Percentiles rank a stretch among this genome's conserved stretches.
Evolutionary conservation across 768 basidiomycete genomes (phyloP).

Genomic region (Candolleomyces aberdarensis): DNA sequence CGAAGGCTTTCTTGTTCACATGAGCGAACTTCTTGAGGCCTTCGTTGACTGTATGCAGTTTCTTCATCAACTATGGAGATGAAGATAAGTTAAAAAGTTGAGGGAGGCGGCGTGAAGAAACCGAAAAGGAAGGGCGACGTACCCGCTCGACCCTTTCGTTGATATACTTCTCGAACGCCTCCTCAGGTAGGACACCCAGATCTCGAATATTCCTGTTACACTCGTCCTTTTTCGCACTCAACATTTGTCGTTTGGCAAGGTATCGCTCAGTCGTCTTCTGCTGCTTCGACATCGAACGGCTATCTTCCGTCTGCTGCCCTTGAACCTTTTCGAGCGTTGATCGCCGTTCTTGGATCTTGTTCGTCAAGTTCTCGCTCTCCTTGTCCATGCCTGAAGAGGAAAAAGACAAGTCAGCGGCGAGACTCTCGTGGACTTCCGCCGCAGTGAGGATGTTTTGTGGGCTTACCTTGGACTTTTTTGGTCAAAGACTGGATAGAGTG

Average conservation of each 20-base stretch:
- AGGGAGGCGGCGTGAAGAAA: too few relatives aligned
- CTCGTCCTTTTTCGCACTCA: conserved; percentile 83
- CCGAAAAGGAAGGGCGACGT: conserved; percentile 24
- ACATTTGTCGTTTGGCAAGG: conserved; percentile 86
- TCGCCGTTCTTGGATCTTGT: conserved; percentile 65
- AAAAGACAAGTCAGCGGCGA: too few relatives aligned
- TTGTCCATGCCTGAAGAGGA: conserved; percentile 59
- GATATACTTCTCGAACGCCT: conserved; percentile 95
- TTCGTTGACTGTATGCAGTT: conserved; percentile 90
- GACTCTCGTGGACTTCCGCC: background rate
- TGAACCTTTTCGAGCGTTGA: conserved; percentile 70
- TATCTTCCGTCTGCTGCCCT: conserved; percentile 82
- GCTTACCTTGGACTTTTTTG: conserved; percentile 58
- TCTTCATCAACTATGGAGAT: conserved; percentile 76
- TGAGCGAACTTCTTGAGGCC: conserved; percentile 94
- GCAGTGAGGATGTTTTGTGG: background rate
- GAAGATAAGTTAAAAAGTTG: background rate
- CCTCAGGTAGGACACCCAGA: conserved; percentile 93
- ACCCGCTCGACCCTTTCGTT: conserved; percentile 87
- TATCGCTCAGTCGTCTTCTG: conserved; percentile 97
- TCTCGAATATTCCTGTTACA: conserved; percentile 95
- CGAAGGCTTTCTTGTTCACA: conserved; percentile 99
- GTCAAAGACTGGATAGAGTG: conserved; percentile 62
- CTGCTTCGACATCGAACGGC: conserved; percentile 80
- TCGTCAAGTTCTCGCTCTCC: conserved; percentile 59